Evolutionary conservation across 169 alveolate species (phyloP).

Genomic region (Eimeria mitis): DNA sequence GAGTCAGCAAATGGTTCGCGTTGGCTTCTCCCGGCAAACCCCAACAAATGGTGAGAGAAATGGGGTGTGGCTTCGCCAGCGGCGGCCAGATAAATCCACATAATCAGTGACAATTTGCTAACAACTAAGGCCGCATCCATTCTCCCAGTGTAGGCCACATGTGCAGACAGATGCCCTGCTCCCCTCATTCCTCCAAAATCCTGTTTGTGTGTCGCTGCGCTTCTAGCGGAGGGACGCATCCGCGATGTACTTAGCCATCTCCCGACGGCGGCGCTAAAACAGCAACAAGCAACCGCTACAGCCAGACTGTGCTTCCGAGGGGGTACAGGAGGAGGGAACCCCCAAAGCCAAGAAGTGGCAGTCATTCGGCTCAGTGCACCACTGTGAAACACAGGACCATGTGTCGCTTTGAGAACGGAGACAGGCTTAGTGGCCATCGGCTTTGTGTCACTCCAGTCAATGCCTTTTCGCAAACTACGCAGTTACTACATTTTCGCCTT

Average conservation of each 20-base stretch:
- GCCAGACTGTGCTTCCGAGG: slow-evolving; percentile 48
- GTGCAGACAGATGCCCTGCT: not conserved
- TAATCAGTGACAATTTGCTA: not conserved
- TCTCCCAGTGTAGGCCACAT: not conserved
- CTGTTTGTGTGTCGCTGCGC: not conserved
- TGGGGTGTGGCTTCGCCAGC: not conserved
- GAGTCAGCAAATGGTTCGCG: slow-evolving; percentile 38
- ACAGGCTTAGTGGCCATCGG: not conserved
- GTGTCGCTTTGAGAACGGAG: not conserved
- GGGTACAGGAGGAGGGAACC: not conserved
- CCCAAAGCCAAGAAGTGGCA: slow-evolving; percentile 65
- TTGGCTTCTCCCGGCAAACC: not conserved
- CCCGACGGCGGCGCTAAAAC: slow-evolving; percentile 10
- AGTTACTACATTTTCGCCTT: not conserved
- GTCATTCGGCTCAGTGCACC: slow-evolving; percentile 48
- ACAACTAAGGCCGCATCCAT: not conserved
- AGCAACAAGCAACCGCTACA: slow-evolving; percentile 31
- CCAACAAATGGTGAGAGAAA: slow-evolving; percentile 32
- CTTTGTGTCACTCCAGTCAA: not conserved
- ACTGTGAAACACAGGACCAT: not conserved
- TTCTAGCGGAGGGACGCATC: slow-evolving; percentile 61
- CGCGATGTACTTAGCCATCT: slow-evolving; percentile 28
- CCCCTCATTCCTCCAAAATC: not conserved
- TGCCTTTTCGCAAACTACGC: not conserved
- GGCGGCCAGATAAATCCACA: not conserved